Conservation (phyloP, 164 flowering plant genomes). For the Liriodendron chinense region DNA sequence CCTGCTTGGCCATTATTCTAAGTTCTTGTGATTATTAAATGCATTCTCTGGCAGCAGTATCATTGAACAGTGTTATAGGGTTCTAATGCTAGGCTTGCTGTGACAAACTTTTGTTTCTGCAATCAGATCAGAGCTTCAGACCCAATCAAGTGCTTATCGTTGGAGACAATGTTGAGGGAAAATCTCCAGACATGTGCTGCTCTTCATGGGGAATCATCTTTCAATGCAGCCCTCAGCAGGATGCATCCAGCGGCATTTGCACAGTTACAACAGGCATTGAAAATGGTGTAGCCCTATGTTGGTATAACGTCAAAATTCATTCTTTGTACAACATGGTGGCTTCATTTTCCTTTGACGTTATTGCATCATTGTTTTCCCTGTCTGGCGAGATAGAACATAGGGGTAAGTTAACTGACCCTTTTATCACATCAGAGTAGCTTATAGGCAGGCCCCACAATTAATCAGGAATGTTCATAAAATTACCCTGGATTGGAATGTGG, state of each 20-base stretch:
- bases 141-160: conserved; percentile 65
- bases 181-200: conserved; percentile 86
- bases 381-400: neutral
- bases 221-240: conserved; percentile 66
- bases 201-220: conserved; percentile 83
- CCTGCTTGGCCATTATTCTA: no score
- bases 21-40: no score
- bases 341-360: no score
- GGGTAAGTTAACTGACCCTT: neutral
- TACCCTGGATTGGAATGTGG: neutral
- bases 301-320: neutral
- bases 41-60: no score
- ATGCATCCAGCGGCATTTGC: conserved; percentile 81
- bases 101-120: neutral
- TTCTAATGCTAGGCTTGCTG: neutral
- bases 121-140: conserved; percentile 75
- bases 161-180: conserved; percentile 70
- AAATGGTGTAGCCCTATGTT: conserved; percentile 44
- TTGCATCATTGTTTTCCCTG: neutral
- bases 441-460: neutral
- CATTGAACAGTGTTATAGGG: no score
- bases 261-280: conserved; percentile 80
- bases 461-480: neutral
- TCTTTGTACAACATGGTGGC: neutral
- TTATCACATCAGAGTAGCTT: neutral